Base-by-base conservation (phyloP, 2,329 filamentous ascomycete genomes). In the Exutisphaerella laricina region DNA sequence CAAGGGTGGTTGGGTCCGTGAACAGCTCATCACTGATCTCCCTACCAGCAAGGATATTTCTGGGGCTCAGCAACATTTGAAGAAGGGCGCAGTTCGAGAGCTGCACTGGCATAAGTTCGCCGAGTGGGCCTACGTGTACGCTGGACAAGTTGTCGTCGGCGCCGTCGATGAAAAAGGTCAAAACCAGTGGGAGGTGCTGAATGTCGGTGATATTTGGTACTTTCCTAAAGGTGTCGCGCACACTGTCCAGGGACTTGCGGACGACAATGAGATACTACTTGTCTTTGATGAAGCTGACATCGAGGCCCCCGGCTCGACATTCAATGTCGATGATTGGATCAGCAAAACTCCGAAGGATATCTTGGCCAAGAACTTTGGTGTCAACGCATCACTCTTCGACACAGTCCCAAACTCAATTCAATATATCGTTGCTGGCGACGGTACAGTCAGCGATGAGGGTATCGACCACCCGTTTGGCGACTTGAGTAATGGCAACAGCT, bases 321-420 rank as follows among this genome's bases (percentile, higher is more conserved):
- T 85, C 69, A 46, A 46, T 20, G 70, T 85, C 17, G 80, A 81
- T 49, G 81, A 85, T 65, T 85, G 81, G 81, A 70, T 85, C 25
- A 66, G 74, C 0, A 80, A 84, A 57, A 85, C 80, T 0, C 81
- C 82, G 0, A 76, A 74, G n/a, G 41, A 69, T 1, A 70, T 85
- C 32, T 67, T 85, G 0, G 80, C 80, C 25, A 84, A 82, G 66
- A 85, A 84, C 66, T 84, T 85, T 35, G 47, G 46, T 13, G 71
- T 85, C 14, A 69, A 77, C 36, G 69, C 72, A 16, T 73, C 73
- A 0, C 71, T 80, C 33, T 84, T 85, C 49, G 69, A 75, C 49
- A 70, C 69, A 5, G 66, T 84, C 16, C 80, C 79, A 0, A 56
- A 68, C 1, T 68, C 72, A 1, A 75, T 76, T 53, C 80, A 79